Percentiles rank a stretch among this genome's conserved stretches.
Conservation (phyloP, 306 rosid species). For the Vigna radiata region DNA sequence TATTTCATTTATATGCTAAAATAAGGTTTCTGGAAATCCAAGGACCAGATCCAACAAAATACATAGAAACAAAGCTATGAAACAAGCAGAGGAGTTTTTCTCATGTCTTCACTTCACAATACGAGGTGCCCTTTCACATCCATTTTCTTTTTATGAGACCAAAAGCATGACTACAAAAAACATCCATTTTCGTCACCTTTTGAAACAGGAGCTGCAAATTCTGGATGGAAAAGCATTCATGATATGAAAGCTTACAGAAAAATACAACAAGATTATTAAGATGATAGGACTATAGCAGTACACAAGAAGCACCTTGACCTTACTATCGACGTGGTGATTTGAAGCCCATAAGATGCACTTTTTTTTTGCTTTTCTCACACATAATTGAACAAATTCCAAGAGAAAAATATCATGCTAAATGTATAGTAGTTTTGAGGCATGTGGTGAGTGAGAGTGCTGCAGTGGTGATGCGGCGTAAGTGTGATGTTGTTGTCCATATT, state of each 20-base stretch:
- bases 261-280: slow-evolving; percentile 24
- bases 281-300: background rate
- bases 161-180: slow-evolving; percentile 43
- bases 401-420: slow-evolving; percentile 27
- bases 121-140: slow-evolving; percentile 34
- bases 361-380: slow-evolving; percentile 10
- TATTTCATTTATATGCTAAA: slow-evolving; percentile 12
- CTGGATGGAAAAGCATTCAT: background rate
- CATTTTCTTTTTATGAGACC: slow-evolving; percentile 7
- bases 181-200: slow-evolving; percentile 22
- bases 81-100: slow-evolving; percentile 22
- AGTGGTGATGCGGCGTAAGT: slow-evolving; percentile 52
- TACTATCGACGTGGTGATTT: slow-evolving; percentile 13
- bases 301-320: slow-evolving; percentile 31
- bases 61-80: slow-evolving; percentile 41
- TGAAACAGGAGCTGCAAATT: slow-evolving; percentile 17
- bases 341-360: slow-evolving; percentile 23
- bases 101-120: slow-evolving; percentile 30
- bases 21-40: slow-evolving; percentile 38
- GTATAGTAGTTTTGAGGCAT: slow-evolving; percentile 58
- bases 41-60: slow-evolving; percentile 37
- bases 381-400: slow-evolving; percentile 25
- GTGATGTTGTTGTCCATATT: slow-evolving; percentile 58
- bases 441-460: slow-evolving; percentile 59
- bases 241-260: slow-evolving; percentile 29